Evolutionary conservation across 176 grass and related monocot species (phyloP).

Genomic region (Miscanthus lutarioriparius): DNA sequence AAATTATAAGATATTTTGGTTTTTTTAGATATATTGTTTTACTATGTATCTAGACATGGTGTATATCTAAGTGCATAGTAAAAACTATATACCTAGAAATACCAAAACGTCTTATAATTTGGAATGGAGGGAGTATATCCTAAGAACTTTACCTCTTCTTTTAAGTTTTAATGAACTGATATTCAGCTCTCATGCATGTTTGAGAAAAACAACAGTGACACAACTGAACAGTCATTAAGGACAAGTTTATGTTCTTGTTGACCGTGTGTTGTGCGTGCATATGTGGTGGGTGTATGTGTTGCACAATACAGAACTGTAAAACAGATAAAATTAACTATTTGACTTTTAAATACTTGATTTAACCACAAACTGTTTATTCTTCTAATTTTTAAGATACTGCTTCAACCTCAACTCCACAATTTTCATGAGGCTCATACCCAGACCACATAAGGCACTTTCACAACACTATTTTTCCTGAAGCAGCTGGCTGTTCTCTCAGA

Average conservation of each 20-base stretch:
- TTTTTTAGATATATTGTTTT: background rate
- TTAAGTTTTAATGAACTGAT: background rate
- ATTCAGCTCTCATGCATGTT: background rate
- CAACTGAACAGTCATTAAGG: background rate
- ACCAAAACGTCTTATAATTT: background rate
- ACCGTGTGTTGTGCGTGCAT: background rate
- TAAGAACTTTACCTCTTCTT: background rate
- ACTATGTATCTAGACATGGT: background rate
- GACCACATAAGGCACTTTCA: constrained; percentile 78
- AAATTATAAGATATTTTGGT: background rate
- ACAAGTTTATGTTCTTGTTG: background rate
- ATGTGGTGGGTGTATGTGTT: background rate
- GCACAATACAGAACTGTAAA: background rate
- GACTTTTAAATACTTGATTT: background rate
- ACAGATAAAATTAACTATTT: background rate
- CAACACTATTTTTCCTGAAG: constrained; percentile 72
- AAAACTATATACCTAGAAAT: too few species aligned
- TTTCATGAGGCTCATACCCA: constrained; percentile 55
- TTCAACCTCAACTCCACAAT: background rate
- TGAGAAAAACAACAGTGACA: background rate
- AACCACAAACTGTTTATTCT: background rate
- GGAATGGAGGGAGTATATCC: background rate
- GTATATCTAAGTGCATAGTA: too few species aligned
- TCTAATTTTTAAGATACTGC: background rate
- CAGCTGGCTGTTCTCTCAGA: constrained; percentile 75